Evolutionary conservation across 2,329 filamentous ascomycete species (phyloP), one percentile per base, ranked within the genome.

Genomic region (Fusarium sp.): DNA sequence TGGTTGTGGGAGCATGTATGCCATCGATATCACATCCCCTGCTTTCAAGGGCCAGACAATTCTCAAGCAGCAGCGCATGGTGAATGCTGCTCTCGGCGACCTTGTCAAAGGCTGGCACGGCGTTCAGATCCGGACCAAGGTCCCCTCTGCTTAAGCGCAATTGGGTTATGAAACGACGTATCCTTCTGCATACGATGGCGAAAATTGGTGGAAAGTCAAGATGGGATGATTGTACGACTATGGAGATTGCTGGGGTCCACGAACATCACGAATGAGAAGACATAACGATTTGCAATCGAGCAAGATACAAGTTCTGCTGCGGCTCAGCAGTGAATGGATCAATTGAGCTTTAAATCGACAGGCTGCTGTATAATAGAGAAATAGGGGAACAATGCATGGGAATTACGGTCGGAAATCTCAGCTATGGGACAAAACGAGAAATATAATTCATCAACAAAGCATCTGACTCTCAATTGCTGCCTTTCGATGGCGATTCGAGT

Each of bases 1-100:
- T 66, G 94, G 94, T 36, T 97, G 94, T 83, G 94, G 94, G 15
- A 93, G 91, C 79, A 96, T 96, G 94, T 96, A 96, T 84, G 92
- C 91, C 63, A 92, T 97, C 75, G 92, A 95, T 78, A 91, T 96
- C 73, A 88, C 90, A 54, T 93, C 92, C 13, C 87, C 90, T 53
- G 88, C 86, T 77, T 97, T 97, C 83, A 87, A 87, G 61, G 94
- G 93, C 53, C 81, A 90, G 76, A 88, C 86, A 56, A 90, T 95
- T 81, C 88, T 97, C 69, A 94, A 94, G 86, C 94, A 96, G 85
- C 94, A 96, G 83, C 87, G 93, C 69, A 87, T 96, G 83, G 94
- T 97, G 57, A 96, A 96, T 79, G 85, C 89, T 26, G 88, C 92
- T 24, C 85, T 97, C 36, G 90, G 89, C 8, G 93, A 95, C 59